phyloP scores from a whole-genome alignment of 495 filamentous ascomycete species.

The Penicillium turbatum region DNA sequence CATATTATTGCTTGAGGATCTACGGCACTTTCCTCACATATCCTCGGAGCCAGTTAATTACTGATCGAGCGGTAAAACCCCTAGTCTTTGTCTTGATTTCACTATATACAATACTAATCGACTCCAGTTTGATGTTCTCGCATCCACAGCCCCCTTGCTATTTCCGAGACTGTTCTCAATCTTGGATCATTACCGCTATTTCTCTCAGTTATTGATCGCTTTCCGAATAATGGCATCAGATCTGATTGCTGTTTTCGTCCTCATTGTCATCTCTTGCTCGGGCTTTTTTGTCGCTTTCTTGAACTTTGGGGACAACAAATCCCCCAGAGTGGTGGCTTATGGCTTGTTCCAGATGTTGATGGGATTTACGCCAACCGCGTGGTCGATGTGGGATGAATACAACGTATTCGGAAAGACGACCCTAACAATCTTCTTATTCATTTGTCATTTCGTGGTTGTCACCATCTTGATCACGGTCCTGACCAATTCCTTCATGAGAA shows the following conservation, averaged over 20 bases:
- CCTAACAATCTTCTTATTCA: conserved; percentile 77
- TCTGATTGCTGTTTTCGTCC: conserved; percentile 72
- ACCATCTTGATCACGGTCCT: conserved; percentile 90
- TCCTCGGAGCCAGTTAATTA: conserved; percentile 56
- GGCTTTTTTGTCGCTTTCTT: conserved; percentile 94
- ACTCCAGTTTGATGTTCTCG: conserved; percentile 73
- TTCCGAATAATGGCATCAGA: conserved; percentile 91
- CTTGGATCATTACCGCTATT: conserved; percentile 90
- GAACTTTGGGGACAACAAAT: conserved; percentile 64
- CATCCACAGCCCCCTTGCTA: conserved; percentile 80
- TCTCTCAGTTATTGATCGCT: conserved; percentile 88
- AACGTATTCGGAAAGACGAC: conserved; percentile 71
- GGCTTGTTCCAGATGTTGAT: conserved; percentile 88
- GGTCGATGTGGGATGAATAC: conserved; percentile 70
- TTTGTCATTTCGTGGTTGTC: conserved; percentile 91
- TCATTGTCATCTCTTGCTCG: conserved; percentile 80
- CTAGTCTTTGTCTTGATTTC: not conserved
- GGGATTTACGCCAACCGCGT: conserved; percentile 77
- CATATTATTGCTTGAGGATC: conserved; percentile 82
- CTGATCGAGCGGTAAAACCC: conserved; percentile 54
- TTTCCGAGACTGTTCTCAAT: conserved; percentile 88
- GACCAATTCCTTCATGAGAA: conserved; percentile 90
- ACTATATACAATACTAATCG: not conserved
- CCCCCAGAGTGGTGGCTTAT: conserved; percentile 67
- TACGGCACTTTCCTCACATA: conserved; percentile 79